These are phyloP conservation scores for Euphorbia corollata DNA, from an alignment of 441 rosid species.

Conservation along the genomic window DNA sequence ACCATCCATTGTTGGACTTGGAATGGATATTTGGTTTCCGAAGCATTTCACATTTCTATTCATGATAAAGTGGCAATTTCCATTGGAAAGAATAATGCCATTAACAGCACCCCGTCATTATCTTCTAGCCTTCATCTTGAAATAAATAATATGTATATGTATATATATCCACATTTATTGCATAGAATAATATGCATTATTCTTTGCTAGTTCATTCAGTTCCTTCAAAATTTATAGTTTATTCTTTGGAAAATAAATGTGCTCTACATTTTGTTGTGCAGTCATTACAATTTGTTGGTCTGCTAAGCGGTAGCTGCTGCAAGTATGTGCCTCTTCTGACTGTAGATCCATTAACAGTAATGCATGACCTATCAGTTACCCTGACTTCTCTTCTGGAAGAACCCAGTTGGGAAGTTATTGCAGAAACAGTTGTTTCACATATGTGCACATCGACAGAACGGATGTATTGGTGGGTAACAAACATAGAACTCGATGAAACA, in stretches of 20 bases:
- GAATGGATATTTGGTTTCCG: no score
- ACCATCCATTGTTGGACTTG: background rate
- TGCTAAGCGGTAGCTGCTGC: constrained; percentile 74
- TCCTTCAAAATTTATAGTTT: no score
- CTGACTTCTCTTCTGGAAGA: constrained; percentile 54
- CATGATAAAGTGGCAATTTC: background rate
- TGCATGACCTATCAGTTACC: constrained; percentile 69
- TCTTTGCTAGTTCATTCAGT: no score
- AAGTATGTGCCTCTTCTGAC: constrained; percentile 82
- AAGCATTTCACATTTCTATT: background rate
- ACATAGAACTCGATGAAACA: constrained; percentile 21
- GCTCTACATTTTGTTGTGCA: constrained; percentile 23
- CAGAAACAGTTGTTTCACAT: constrained; percentile 41
- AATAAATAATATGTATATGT: background rate
- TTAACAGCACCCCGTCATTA: background rate
- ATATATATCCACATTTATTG: no score
- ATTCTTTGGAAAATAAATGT: background rate
- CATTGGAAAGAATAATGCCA: background rate
- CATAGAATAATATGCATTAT: no score
- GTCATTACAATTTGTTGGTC: constrained; percentile 67
- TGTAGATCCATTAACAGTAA: constrained; percentile 43
- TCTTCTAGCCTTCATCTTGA: no score
- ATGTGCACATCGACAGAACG: constrained; percentile 62
- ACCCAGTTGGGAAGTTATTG: constrained; percentile 50
- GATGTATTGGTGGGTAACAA: constrained; percentile 41